Evolutionary conservation across 164 flowering plant species (phyloP), one percentile per base, ranked within the genome.

Genomic region (Vitis rotundifolia): DNA sequence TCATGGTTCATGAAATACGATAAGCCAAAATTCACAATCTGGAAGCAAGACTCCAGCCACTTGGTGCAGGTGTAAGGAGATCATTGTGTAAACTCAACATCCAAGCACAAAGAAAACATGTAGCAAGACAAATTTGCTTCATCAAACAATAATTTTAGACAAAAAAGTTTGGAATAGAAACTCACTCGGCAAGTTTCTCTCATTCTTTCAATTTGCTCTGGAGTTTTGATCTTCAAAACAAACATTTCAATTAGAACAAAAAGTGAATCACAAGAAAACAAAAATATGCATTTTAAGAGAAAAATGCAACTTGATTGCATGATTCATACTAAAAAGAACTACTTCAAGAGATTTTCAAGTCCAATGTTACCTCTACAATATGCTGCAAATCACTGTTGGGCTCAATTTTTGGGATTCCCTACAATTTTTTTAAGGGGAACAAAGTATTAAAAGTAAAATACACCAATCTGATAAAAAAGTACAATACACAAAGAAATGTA

Each of bases 361-460:
- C 52, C 9, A 61, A 68, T 48, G 73, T 59, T 81, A 95, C 99
- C 97, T 95, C 98, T 69, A 91, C 96, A 71, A 77, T 79, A 82
- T 80, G 91, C 77, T 95, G 99, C 79, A 93, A 71, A 71, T 90
- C 91, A 82, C 99, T 95, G 67, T 72, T 81, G 28, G 93, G 97
- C 78, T 95, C 99, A 80, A 86, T 74, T 78, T 91, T 90, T 5
- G 99, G 98, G 51, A 75, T 81, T 22, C 98, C 99, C 99, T 94
- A 80, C 79, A 79, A 49, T 28, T 60, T 11, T 37, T 55, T 59
- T 66, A 11, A 54, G 11, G 19, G 48, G 29, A 63, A 48, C 2
- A 53, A 16, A 63, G 22, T 37, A 16, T 31, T 18, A 49, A 11
- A 37, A 37, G 44, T 37, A 5, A 3, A 37, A 37, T 37, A 37